Evolutionary conservation across 2,329 filamentous ascomycete species (phyloP).

Genomic region (Colletotrichum horii): DNA sequence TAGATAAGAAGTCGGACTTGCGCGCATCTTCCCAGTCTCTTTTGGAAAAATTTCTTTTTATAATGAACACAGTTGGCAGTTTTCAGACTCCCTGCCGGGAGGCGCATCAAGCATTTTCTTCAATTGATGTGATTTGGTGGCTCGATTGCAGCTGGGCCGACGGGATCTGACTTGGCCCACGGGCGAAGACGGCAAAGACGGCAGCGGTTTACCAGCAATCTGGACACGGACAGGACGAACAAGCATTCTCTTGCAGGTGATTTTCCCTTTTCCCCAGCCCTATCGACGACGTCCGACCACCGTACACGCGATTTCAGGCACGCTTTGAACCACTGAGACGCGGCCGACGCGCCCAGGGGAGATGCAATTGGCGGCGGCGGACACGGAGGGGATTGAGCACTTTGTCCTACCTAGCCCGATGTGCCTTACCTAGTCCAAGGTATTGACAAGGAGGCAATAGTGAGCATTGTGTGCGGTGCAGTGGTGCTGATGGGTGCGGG

Average conservation of each 20-base stretch:
- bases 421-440: neutral
- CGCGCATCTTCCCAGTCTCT: neutral
- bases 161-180: neutral
- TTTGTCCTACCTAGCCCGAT: neutral
- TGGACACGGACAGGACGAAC: neutral
- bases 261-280: neutral
- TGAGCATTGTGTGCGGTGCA: neutral
- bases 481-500: neutral
- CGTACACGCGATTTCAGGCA: neutral
- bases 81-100: neutral
- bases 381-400: neutral
- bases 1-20: neutral
- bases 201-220: neutral
- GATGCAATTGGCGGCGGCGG: neutral
- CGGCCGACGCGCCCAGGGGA: neutral
- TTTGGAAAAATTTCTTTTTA: neutral
- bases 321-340: neutral
- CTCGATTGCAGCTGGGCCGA: neutral
- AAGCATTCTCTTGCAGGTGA: conserved; percentile 10
- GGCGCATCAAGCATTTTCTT: conserved; percentile 7
- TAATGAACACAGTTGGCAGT: neutral
- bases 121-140: neutral
- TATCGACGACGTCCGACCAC: neutral
- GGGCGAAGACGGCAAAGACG: neutral
- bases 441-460: neutral